Evolutionary conservation across 306 rosid genomes (phyloP).

Genomic region (Heteromeles arbutifolia): DNA sequence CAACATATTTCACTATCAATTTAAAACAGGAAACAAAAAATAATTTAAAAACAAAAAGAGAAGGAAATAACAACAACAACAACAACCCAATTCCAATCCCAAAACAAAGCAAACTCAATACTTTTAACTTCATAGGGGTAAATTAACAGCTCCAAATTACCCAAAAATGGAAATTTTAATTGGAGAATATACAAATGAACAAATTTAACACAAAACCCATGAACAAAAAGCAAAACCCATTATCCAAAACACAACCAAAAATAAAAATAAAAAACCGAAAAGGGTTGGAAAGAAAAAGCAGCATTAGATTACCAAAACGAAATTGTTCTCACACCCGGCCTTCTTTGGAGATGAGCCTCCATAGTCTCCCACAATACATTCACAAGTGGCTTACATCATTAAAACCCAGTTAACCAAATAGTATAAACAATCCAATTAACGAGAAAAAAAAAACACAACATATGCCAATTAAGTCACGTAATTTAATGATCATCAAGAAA

Average conservation of each 20-base stretch:
- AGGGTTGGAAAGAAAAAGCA: slow-evolving; percentile 5
- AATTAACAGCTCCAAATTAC: neutral
- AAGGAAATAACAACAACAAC: neutral
- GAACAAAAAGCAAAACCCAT: neutral
- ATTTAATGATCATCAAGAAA: no score
- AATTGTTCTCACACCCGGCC: slow-evolving; percentile 77
- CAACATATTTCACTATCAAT: neutral
- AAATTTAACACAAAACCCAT: neutral
- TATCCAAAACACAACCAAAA: neutral
- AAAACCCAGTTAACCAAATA: no score
- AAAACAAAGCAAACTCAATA: neutral
- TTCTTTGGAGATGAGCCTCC: slow-evolving; percentile 57
- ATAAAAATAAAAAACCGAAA: neutral
- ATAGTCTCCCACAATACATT: no score
- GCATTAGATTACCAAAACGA: slow-evolving; percentile 60
- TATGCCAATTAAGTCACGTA: no score
- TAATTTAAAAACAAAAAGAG: neutral
- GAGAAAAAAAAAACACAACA: no score
- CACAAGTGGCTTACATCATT: no score
- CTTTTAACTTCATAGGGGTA: neutral
- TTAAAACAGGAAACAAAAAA: neutral
- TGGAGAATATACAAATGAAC: neutral
- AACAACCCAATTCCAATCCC: slow-evolving; percentile 4
- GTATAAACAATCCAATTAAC: no score
- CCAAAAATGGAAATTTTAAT: neutral